phyloP scores from a whole-genome alignment of 805 yeast genomes.

The Zygoascus biomembranicola region DNA sequence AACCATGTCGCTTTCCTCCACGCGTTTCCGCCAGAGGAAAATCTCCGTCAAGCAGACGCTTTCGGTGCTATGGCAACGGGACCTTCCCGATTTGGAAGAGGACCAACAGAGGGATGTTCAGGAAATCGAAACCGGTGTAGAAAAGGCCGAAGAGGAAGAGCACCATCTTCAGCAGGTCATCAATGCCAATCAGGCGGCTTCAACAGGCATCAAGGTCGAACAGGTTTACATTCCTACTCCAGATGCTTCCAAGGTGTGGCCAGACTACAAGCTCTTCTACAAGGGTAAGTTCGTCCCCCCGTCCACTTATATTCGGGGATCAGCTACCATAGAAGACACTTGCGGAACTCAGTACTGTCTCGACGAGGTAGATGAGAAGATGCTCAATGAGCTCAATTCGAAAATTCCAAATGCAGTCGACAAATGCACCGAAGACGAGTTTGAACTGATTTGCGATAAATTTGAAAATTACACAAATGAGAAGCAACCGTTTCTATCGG shows the following conservation, averaged over 20 bases:
- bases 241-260: constrained; percentile 80
- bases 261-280: constrained; percentile 66
- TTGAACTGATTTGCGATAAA: constrained; percentile 66
- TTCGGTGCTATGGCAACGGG: constrained; percentile 66
- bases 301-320: constrained; percentile 71
- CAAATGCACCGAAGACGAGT: constrained; percentile 69
- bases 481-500: constrained; percentile 78
- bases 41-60: constrained; percentile 86
- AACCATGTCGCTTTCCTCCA: constrained; percentile 19
- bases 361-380: constrained; percentile 82
- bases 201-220: constrained; percentile 39
- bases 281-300: constrained; percentile 61
- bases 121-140: constrained; percentile 95
- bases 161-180: constrained; percentile 90
- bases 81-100: constrained; percentile 71
- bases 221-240: constrained; percentile 91
- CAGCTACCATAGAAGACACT: constrained; percentile 95
- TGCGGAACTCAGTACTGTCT: constrained; percentile 76
- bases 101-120: constrained; percentile 79
- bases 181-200: constrained; percentile 62
- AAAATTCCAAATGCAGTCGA: constrained; percentile 11
- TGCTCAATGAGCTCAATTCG: constrained; percentile 40
- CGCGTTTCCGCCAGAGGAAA: constrained; percentile 89
- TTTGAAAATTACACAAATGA: constrained; percentile 69
- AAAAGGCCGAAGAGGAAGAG: constrained; percentile 94